phyloP scores from a whole-genome alignment of 352 stramenopile species.

The Globisporangium okanoganense region DNA sequence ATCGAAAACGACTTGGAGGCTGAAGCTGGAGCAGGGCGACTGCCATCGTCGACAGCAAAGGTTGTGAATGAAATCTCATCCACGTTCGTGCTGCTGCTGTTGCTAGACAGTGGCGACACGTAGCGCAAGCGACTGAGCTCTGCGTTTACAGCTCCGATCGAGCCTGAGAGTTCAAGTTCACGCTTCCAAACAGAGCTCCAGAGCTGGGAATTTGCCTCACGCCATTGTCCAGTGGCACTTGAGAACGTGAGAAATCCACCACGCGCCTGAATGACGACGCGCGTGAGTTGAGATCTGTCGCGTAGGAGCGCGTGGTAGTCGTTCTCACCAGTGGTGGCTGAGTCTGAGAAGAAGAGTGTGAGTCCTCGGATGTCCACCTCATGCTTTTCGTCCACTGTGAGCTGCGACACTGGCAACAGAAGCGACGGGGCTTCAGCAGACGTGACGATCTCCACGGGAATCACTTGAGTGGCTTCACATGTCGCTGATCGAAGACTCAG shows the following conservation, averaged over 20 bases:
- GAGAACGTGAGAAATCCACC: slow-evolving; percentile 10
- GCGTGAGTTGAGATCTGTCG: background rate
- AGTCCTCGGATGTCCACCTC: slow-evolving; percentile 12
- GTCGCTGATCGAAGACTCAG: slow-evolving; percentile 5
- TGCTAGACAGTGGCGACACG: background rate
- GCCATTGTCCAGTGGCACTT: background rate
- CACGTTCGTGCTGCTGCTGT: background rate
- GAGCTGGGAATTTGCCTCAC: background rate
- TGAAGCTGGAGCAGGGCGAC: background rate
- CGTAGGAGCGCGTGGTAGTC: background rate
- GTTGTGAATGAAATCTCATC: slow-evolving; percentile 8
- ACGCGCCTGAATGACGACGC: slow-evolving; percentile 3
- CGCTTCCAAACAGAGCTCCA: slow-evolving; percentile 6
- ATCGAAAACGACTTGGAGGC: background rate
- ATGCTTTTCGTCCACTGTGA: slow-evolving; percentile 6
- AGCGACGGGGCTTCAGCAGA: slow-evolving; percentile 3
- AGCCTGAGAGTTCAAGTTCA: slow-evolving; percentile 4
- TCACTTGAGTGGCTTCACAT: background rate
- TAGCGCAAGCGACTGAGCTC: slow-evolving; percentile 11
- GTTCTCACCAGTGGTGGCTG: background rate
- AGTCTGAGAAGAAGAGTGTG: slow-evolving; percentile 2
- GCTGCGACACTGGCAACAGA: background rate
- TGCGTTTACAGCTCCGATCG: slow-evolving; percentile 2
- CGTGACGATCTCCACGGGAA: slow-evolving; percentile 10
- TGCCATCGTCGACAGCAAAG: background rate